Base-by-base conservation (phyloP, 257 asterid species). In the Ehretia macrophylla region DNA sequence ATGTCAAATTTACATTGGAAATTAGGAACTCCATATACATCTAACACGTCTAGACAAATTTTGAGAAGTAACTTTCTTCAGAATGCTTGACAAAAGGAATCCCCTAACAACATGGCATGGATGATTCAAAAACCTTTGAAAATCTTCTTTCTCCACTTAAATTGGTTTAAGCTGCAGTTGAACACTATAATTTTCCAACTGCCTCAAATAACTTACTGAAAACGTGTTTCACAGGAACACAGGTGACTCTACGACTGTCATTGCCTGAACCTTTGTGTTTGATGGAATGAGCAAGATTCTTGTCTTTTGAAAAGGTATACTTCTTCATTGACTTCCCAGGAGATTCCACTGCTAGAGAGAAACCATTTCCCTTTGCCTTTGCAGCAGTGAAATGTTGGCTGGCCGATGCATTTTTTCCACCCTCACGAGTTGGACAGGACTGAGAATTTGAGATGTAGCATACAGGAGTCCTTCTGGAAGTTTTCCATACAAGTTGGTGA, bases 141-240 rank as follows among this genome's bases (percentile, higher is more conserved):
- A 14, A 17, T 35, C 14, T 13, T 4, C 3, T 16, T n/a, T 10
- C 32, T 3, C 0, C 32, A 48, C 53, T 21, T 22, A 19, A 20
- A 10, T 20, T 20, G 32, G 11, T 17, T 5, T 11, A n/a, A n/a
- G 0, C 4, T 1, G 1, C 23, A 21, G 27, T 12, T 37, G 11
- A 27, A 40, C 18, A 13, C 20, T 1, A 13, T 8, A 4, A 61
- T 61, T 63, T 40, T 50, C 72, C 69, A 62, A 83, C 69, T 58
- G 79, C 81, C 47, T 67, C 69, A 45, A 67, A 60, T 59, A 81
- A 63, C 72, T 76, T 76, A 32, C 68, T 54, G 71, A 78, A 78
- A 64, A 80, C 51, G 64, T 65, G 62, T 47, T 75, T 75, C 75
- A 87, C 88, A 16, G 84, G 82, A 51, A 82, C 82, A 73, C 94